A percentile compares a stretch with the other conserved stretches of the same genome.
phyloP scores from a whole-genome alignment of 1,139 yeast species.

The Geotrichum australiense region DNA sequence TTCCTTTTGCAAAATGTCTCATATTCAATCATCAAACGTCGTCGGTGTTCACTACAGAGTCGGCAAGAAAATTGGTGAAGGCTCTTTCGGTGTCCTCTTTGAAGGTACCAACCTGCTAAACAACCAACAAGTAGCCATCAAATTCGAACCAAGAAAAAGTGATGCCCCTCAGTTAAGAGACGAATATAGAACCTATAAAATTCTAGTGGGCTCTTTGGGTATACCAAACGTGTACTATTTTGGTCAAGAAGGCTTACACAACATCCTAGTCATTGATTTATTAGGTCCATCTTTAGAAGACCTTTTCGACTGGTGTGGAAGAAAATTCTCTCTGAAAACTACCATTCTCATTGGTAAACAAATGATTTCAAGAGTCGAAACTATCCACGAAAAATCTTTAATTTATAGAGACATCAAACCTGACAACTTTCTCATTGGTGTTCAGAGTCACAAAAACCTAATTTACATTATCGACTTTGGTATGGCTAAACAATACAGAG shows the following conservation, averaged over 20 bases:
- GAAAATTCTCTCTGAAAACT: constrained; percentile 79
- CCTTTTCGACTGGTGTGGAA: constrained; percentile 96
- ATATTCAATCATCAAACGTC: constrained; percentile 40
- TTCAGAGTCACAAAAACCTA: constrained; percentile 44
- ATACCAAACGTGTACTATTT: constrained; percentile 94
- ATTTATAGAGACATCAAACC: constrained; percentile 95
- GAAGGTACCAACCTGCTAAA: constrained; percentile 88
- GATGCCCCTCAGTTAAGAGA: constrained; percentile 97
- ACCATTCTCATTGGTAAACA: constrained; percentile 87
- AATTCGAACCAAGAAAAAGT: constrained; percentile 84
- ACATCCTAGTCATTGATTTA: constrained; percentile 84
- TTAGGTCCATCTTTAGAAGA: constrained; percentile 95
- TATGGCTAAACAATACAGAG: constrained; percentile 96
- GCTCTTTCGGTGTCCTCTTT: constrained; percentile 94
- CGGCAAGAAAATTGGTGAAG: constrained; percentile 96
- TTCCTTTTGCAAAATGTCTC: constrained; percentile 21
- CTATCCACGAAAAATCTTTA: constrained; percentile 81
- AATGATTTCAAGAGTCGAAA: constrained; percentile 81
- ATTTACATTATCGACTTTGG: constrained; percentile 69
- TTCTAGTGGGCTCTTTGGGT: constrained; percentile 73
- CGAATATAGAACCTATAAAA: constrained; percentile 88
- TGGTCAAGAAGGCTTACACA: constrained; percentile 96
- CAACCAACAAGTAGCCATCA: constrained; percentile 67
- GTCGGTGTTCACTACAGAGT: constrained; percentile 83
- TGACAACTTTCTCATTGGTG: constrained; percentile 84